These are phyloP conservation scores for Coemansia sp. DNA, from an alignment of 371 early-diverging fungal species.

Conservation along the genomic window DNA sequence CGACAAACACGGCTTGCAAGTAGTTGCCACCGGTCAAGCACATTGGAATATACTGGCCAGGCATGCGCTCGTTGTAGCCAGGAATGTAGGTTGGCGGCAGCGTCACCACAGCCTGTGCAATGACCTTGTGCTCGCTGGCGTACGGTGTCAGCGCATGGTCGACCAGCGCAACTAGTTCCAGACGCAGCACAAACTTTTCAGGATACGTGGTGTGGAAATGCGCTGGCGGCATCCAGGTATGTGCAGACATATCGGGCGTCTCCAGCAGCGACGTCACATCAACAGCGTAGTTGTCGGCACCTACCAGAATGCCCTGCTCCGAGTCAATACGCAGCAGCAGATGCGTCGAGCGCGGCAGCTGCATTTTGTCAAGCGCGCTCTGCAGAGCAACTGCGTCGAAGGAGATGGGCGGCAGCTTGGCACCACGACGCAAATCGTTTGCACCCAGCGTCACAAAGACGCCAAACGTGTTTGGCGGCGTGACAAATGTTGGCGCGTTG, in stretches of 20 bases:
- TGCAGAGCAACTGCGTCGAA: constrained; percentile 28
- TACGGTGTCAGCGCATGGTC: constrained; percentile 38
- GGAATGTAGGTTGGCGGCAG: constrained; percentile 31
- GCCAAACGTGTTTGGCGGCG: constrained; percentile 25
- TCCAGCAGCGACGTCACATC: constrained; percentile 32
- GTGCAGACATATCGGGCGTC: constrained; percentile 6
- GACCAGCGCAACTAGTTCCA: constrained; percentile 41
- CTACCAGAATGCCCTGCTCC: constrained; percentile 19
- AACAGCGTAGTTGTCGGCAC: constrained; percentile 11
- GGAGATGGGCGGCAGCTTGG: constrained; percentile 19
- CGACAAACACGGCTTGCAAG: constrained; percentile 27
- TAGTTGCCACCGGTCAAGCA: constrained; percentile 31
- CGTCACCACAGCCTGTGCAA: constrained; percentile 34
- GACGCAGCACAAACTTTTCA: constrained; percentile 37
- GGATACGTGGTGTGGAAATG: constrained; percentile 41
- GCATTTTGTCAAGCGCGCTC: constrained; percentile 26
- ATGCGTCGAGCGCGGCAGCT: constrained; percentile 43
- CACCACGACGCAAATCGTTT: constrained; percentile 32
- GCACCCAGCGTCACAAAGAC: constrained; percentile 38
- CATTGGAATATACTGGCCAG: constrained; percentile 25
- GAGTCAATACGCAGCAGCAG: constrained; percentile 42
- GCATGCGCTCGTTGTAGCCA: constrained; percentile 25
- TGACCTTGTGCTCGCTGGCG: constrained; percentile 20
- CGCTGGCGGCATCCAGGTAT: constrained; percentile 34
- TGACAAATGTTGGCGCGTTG: background rate